Base-by-base conservation (phyloP, 2,329 filamentous ascomycete genomes). In the Arthroderma sp. region DNA sequence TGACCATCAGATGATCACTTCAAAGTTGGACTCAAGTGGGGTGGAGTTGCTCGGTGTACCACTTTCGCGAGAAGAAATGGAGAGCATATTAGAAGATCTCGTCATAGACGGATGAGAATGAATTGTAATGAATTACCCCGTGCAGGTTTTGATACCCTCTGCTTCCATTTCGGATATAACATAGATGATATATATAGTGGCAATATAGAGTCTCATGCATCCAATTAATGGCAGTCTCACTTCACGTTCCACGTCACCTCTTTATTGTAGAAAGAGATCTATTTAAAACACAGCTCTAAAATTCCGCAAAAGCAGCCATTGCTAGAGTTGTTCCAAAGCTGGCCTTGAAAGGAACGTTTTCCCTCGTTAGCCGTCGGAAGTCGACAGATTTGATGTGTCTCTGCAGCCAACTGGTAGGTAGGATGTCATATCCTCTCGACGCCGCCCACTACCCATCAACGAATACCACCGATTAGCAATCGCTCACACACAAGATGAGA, bases 1-100 rank as follows among this genome's bases (percentile, higher is more conserved):
- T 68, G 93, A 98, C 66, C 93, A 98, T 75, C 89, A 96, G 67
- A 97, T 98, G 83, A 87, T 98, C 61, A 88, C 88, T 57, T 94
- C 87, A 61, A 82, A 84, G 61, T 91, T 91, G 67, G 91, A 98
- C 70, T 80, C 81, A 0, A 76, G 91, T 58, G 93, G 93, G 2
- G 91, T 86, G 1, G 93, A 97, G 69, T 76, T 93, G 55, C 72
- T 98, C 51, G 86, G 87, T 63, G 82, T 95, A 13, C 93, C 93
- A 0, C 89, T 97, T 67, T 79, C 85, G 44, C 86, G 85, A 63
- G 90, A 95, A 62, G 93, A 98, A 72, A 77, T 97, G 67, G 91
- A 96, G 71, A 84, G 81, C 1, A 87, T 95, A 51, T 71, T 97
- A 61, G 91, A 96, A 67, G 93, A 97, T 63, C 67, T 84, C 53